phyloP scores from a whole-genome alignment of 1,284 basidiomycete genomes.

The Fomes fomentarius region DNA sequence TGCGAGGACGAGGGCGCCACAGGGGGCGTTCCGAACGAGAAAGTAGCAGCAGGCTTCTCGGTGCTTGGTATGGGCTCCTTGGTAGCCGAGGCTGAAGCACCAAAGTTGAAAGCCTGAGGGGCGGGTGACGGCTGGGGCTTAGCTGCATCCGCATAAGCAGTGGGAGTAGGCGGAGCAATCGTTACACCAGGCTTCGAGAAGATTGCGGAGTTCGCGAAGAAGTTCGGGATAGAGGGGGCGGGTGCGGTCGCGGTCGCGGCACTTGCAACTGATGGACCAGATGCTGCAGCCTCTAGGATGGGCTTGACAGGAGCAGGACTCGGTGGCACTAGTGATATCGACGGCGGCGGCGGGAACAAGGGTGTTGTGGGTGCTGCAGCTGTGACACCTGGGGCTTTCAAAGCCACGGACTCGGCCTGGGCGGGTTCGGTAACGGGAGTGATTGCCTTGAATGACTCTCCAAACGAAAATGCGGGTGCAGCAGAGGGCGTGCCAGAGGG shows the following conservation, averaged over 20 bases:
- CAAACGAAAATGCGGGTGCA: slow-evolving; percentile 9
- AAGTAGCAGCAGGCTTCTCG: slow-evolving; percentile 8
- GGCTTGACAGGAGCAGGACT: slow-evolving; percentile 23
- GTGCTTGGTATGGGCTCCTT: background rate
- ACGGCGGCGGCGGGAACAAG: slow-evolving; percentile 24
- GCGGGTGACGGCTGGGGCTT: background rate
- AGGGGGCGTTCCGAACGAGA: slow-evolving; percentile 2
- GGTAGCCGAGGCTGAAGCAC: slow-evolving; percentile 1
- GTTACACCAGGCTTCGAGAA: slow-evolving; percentile 34
- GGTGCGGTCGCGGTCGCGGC: slow-evolving; percentile 7
- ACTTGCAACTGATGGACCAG: background rate
- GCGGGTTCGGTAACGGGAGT: background rate
- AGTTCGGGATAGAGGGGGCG: slow-evolving; percentile 45
- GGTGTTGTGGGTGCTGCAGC: slow-evolving; percentile 11
- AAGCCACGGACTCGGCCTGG: slow-evolving; percentile 6
- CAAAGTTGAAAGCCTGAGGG: slow-evolving; percentile 24
- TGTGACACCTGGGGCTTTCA: slow-evolving; percentile 1
- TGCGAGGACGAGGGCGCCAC: background rate
- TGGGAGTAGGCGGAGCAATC: slow-evolving; percentile 18
- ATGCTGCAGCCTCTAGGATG: background rate
- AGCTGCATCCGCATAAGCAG: background rate
- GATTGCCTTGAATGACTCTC: slow-evolving; percentile 1
- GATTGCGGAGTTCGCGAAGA: slow-evolving; percentile 47
- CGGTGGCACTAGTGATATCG: slow-evolving; percentile 28
- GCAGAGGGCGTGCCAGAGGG: background rate